These are phyloP conservation scores for Lagerstroemia speciosa DNA, from an alignment of 345 rosid genomes.

Conservation along the genomic window DNA sequence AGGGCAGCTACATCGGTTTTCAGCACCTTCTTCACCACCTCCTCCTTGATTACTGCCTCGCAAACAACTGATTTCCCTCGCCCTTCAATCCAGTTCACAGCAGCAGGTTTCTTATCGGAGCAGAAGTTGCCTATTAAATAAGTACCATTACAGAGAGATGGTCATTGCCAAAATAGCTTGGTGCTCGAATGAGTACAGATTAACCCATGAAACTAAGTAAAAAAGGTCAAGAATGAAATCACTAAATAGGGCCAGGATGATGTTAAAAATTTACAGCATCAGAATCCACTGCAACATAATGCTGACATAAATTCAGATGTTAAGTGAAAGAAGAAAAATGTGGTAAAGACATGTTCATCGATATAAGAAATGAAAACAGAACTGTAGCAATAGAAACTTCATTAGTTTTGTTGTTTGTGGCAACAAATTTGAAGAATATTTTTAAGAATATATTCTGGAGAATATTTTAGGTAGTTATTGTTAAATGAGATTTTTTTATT, in stretches of 20 bases:
- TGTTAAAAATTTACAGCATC: background rate
- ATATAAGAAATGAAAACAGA: background rate
- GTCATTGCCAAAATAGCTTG: background rate
- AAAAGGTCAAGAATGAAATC: background rate
- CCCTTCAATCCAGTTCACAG: constrained; percentile 92
- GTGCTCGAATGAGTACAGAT: background rate
- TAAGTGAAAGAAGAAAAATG: background rate
- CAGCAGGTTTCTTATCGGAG: constrained; percentile 89
- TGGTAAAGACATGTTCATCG: background rate
- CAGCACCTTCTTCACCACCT: constrained; percentile 61
- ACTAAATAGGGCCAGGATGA: background rate
- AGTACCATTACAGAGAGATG: too few species aligned
- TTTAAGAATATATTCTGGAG: too few species aligned
- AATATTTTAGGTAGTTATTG: too few species aligned
- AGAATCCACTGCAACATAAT: background rate
- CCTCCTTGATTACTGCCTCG: constrained; percentile 74
- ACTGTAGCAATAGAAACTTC: background rate
- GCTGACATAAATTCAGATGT: background rate
- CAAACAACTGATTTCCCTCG: constrained; percentile 87
- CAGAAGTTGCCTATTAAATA: constrained; percentile 64
- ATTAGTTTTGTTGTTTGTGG: too few species aligned
- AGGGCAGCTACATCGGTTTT: constrained; percentile 65
- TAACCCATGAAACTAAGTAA: background rate
- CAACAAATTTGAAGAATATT: too few species aligned
- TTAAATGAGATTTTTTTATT: too few species aligned